Conservation (phyloP, 2,329 filamentous ascomycete species). For the Emericellopsis cladophorae region DNA sequence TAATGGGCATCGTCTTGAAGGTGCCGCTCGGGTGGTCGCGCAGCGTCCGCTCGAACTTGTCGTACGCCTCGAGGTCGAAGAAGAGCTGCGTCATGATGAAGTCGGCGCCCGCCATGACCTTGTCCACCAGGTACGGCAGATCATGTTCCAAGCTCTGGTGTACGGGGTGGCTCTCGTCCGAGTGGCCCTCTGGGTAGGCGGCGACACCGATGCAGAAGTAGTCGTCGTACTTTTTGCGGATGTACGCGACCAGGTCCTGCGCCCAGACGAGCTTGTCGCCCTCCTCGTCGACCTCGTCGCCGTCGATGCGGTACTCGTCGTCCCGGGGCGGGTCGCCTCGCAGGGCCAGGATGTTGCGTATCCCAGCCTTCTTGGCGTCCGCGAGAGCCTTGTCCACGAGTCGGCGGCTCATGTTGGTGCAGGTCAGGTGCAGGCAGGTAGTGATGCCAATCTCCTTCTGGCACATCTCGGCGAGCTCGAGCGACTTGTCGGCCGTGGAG, state of each 20-base stretch:
- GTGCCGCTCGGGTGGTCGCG: slow-evolving; percentile 70
- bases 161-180: slow-evolving; percentile 73
- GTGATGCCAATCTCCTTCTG: slow-evolving; percentile 86
- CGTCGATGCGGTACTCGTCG: slow-evolving; percentile 66
- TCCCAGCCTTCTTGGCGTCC: slow-evolving; percentile 79
- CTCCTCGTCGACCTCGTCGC: slow-evolving; percentile 39
- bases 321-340: slow-evolving; percentile 82
- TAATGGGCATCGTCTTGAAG: slow-evolving; percentile 79
- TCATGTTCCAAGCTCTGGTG: slow-evolving; percentile 64
- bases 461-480: slow-evolving; percentile 90
- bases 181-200: slow-evolving; percentile 89
- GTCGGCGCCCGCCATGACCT: slow-evolving; percentile 82
- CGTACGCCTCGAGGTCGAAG: slow-evolving; percentile 78
- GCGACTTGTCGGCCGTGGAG: slow-evolving; percentile 78
- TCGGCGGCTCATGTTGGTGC: slow-evolving; percentile 88
- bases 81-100: slow-evolving; percentile 99
- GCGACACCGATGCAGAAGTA: slow-evolving; percentile 96
- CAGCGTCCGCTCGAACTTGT: slow-evolving; percentile 63
- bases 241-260: slow-evolving; percentile 80
- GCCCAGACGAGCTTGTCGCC: slow-evolving; percentile 81
- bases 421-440: slow-evolving; percentile 91
- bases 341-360: slow-evolving; percentile 86
- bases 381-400: slow-evolving; percentile 82
- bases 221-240: slow-evolving; percentile 72
- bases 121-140: slow-evolving; percentile 79